A percentile compares a stretch with the other conserved stretches of the same genome.
phyloP scores from a whole-genome alignment of 2,329 filamentous ascomycete genomes.

The Stemphylium beticola region DNA sequence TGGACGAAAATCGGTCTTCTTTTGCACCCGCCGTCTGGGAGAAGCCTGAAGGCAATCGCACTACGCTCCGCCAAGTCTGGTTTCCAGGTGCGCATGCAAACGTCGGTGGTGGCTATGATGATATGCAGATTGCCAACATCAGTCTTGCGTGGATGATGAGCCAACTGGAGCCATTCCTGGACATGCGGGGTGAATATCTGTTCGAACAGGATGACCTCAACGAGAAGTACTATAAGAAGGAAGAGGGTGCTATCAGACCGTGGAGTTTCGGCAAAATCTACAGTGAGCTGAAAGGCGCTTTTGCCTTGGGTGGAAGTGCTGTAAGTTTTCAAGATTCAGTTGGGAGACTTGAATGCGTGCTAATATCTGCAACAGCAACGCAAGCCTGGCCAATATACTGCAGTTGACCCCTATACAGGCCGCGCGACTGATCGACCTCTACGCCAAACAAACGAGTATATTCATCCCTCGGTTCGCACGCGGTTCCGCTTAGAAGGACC shows the following conservation, averaged over 20 bases:
- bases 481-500: conserved; percentile 55
- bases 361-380: conserved; percentile 39
- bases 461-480: conserved; percentile 57
- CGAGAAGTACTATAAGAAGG: conserved; percentile 52
- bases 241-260: conserved; percentile 50
- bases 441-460: conserved; percentile 58
- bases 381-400: conserved; percentile 56
- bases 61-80: conserved; percentile 60
- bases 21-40: conserved; percentile 62
- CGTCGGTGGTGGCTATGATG: conserved; percentile 57
- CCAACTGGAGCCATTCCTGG: conserved; percentile 56
- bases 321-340: conserved; percentile 24
- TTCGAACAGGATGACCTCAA: conserved; percentile 56
- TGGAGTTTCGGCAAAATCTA: conserved; percentile 58
- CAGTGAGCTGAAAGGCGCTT: conserved; percentile 55
- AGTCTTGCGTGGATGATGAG: conserved; percentile 65
- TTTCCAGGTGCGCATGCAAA: conserved; percentile 62
- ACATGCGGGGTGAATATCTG: conserved; percentile 56
- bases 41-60: conserved; percentile 53
- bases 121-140: conserved; percentile 57
- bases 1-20: conserved; percentile 60
- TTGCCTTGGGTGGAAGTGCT: conserved; percentile 53
- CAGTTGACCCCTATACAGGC: conserved; percentile 53
- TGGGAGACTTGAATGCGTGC: background rate
- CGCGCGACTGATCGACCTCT: conserved; percentile 52